Conservation (phyloP, 768 basidiomycete genomes). For the Suillus bovinus region DNA sequence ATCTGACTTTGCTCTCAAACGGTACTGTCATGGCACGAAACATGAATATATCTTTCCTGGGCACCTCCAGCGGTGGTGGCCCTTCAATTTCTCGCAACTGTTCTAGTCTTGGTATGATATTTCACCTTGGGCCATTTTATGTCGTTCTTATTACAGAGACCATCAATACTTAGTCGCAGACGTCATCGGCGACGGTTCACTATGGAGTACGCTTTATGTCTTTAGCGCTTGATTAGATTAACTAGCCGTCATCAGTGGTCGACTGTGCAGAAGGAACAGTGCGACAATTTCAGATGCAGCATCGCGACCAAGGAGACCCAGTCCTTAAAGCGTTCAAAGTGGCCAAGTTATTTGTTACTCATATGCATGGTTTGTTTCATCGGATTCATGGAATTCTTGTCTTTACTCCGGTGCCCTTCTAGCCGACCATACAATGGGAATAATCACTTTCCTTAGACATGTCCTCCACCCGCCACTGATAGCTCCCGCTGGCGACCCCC, state of each 20-base stretch:
- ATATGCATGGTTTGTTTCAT: constrained; percentile 67
- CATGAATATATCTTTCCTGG: constrained; percentile 69
- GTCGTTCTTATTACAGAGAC: constrained; percentile 11
- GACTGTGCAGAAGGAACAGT: constrained; percentile 84
- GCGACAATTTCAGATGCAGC: constrained; percentile 64
- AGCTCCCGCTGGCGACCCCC: constrained; percentile 14
- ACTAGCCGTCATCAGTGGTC: constrained; percentile 52
- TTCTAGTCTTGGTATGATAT: constrained; percentile 51
- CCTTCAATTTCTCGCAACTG: constrained; percentile 74
- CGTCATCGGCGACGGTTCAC: constrained; percentile 48
- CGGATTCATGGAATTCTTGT: neutral
- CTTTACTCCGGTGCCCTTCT: constrained; percentile 2
- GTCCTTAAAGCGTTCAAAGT: constrained; percentile 48
- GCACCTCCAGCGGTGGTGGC: constrained; percentile 77
- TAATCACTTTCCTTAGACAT: constrained; percentile 64
- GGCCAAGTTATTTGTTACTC: constrained; percentile 77
- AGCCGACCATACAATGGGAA: constrained; percentile 79
- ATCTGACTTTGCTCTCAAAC: too few relatives aligned
- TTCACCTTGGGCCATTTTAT: neutral
- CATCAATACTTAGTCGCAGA: constrained; percentile 47
- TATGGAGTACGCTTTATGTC: constrained; percentile 60
- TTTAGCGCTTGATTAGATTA: constrained; percentile 3
- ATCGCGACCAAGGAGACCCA: constrained; percentile 31
- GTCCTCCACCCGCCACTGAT: constrained; percentile 49
- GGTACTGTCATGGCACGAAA: constrained; percentile 40